Percentiles rank a stretch among this genome's conserved stretches.
These are phyloP conservation scores for Alloascoidea hylecoeti DNA, from an alignment of 805 yeast genomes.

Conservation along the genomic window DNA sequence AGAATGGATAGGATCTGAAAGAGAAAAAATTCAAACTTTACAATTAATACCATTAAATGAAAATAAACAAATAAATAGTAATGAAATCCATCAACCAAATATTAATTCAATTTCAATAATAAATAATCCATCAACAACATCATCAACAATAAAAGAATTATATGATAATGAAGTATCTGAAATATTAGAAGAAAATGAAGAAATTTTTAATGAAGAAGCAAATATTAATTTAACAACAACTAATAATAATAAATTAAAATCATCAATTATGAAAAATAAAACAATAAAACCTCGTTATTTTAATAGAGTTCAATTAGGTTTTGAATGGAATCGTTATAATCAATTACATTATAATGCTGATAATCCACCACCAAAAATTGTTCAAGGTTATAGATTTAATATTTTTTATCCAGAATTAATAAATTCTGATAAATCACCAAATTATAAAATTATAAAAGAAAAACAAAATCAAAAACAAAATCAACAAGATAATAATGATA, in stretches of 20 bases:
- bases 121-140: no score
- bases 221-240: slow-evolving; percentile 1
- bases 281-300: slow-evolving; percentile 14
- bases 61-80: slow-evolving; percentile 3
- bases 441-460: slow-evolving; percentile 15
- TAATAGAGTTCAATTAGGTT: slow-evolving; percentile 18
- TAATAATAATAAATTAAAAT: background rate
- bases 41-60: slow-evolving; percentile 7
- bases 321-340: slow-evolving; percentile 21
- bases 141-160: no score
- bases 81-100: background rate
- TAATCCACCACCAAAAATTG: slow-evolving; percentile 21
- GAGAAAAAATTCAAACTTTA: slow-evolving; percentile 7
- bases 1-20: background rate
- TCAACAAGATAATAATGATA: slow-evolving; percentile 3
- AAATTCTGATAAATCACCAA: slow-evolving; percentile 13
- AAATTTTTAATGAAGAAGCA: slow-evolving; percentile 10
- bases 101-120: slow-evolving; percentile 4
- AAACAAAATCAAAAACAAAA: slow-evolving; percentile 4
- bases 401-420: slow-evolving; percentile 18
- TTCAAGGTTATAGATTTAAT: slow-evolving; percentile 21
- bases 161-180: slow-evolving; percentile 2
- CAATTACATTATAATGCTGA: slow-evolving; percentile 17
- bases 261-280: background rate
- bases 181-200: slow-evolving; percentile 10